phyloP scores from a whole-genome alignment of 352 stramenopile genomes.

The Pythium diclinum region DNA sequence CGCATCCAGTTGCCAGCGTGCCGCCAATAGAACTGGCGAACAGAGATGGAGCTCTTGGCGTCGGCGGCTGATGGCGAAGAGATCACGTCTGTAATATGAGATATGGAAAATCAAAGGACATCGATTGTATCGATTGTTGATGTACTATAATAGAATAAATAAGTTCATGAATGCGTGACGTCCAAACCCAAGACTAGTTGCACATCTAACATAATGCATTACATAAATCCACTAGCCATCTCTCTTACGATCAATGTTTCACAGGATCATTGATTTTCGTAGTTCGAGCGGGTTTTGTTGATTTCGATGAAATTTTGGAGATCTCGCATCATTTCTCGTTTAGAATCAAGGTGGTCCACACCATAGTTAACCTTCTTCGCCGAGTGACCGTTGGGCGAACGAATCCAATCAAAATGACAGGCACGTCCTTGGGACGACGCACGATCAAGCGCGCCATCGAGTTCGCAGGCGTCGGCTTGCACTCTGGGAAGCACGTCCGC shows the following conservation, averaged over 20 bases:
- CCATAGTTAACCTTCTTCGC: not conserved
- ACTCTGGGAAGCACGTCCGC: conserved; percentile 39
- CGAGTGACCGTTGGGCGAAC: not conserved
- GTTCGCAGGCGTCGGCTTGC: conserved; percentile 57
- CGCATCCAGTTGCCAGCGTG: not conserved
- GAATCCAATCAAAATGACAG: not conserved
- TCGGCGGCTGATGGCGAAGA: not conserved
- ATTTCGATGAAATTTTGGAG: not conserved
- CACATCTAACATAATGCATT: not conserved
- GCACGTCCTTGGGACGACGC: conserved; percentile 35
- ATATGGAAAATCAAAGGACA: not conserved
- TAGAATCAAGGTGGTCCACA: conserved; percentile 11
- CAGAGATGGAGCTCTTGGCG: not conserved
- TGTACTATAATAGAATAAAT: not conserved
- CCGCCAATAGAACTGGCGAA: not conserved
- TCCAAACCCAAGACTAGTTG: not conserved
- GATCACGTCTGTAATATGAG: not conserved
- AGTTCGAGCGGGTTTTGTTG: not conserved
- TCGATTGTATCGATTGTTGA: not conserved
- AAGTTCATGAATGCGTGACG: not conserved
- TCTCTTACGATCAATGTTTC: not conserved
- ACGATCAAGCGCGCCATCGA: conserved; percentile 46
- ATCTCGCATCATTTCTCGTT: not conserved
- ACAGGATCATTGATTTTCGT: not conserved
- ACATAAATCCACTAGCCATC: not conserved